These are phyloP conservation scores for Aspergillus sojae DNA, from an alignment of 2,329 filamentous ascomycete species.

Conservation along the genomic window DNA sequence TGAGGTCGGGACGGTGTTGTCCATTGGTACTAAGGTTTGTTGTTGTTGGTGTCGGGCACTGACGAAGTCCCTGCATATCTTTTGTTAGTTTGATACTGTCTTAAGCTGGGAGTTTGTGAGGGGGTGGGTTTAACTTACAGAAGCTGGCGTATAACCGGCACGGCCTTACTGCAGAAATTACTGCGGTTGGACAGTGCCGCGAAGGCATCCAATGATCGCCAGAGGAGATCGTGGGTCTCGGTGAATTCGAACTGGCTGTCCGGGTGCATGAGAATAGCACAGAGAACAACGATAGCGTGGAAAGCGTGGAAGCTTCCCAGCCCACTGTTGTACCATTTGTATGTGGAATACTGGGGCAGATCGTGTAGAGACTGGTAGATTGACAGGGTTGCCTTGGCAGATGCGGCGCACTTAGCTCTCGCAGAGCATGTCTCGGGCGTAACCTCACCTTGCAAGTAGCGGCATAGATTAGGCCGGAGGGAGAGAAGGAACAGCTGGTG, in stretches of 20 bases:
- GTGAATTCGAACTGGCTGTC: conserved; percentile 32
- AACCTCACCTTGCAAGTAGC: conserved; percentile 35
- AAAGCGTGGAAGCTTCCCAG: conserved; percentile 46
- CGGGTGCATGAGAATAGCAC: conserved; percentile 31
- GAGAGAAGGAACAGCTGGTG: conserved; percentile 43
- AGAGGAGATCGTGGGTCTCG: conserved; percentile 32
- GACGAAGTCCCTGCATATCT: conserved; percentile 26
- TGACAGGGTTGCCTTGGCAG: conserved; percentile 36
- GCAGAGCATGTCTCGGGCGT: conserved; percentile 32
- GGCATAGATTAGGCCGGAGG: conserved; percentile 37
- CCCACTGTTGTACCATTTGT: conserved; percentile 45
- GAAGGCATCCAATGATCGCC: conserved; percentile 35
- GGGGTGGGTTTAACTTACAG: conserved; percentile 28
- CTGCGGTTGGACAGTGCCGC: conserved; percentile 37
- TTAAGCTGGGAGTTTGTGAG: too few species aligned
- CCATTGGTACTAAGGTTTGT: conserved; percentile 13
- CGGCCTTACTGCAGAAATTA: conserved; percentile 40
- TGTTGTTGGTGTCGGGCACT: conserved; percentile 17
- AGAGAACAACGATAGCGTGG: conserved; percentile 40
- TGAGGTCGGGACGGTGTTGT: conserved; percentile 12
- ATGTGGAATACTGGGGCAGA: conserved; percentile 35
- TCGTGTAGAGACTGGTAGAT: conserved; percentile 38
- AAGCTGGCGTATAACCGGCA: conserved; percentile 37
- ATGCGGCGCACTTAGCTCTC: conserved; percentile 36
- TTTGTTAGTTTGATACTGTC: conserved; percentile 9